A percentile compares a stretch with the other conserved stretches of the same genome.
Evolutionary conservation across 2,329 filamentous ascomycete species (phyloP).

Genomic region (Chrysoporthe austroafricana): DNA sequence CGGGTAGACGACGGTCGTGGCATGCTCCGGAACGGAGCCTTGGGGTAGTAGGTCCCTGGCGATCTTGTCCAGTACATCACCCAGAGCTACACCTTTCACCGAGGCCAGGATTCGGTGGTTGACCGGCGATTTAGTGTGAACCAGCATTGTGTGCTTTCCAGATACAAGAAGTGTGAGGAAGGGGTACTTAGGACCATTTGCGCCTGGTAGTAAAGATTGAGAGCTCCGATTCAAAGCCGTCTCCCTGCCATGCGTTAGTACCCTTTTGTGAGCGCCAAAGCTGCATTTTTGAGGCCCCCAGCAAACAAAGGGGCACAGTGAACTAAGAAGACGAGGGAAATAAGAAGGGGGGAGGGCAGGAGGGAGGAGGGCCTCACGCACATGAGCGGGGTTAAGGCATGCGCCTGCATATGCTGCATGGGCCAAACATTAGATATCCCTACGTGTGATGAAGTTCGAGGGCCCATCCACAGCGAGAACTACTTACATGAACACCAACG

Average conservation of each 20-base stretch:
- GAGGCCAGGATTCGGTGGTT: conserved; percentile 75
- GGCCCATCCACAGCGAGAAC: not conserved
- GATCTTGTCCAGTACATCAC: conserved; percentile 86
- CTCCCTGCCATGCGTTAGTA: conserved; percentile 40
- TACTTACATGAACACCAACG: conserved; percentile 71
- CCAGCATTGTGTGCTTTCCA: conserved; percentile 87
- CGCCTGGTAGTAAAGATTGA: not conserved
- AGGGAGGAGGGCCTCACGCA: not conserved
- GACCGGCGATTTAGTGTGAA: conserved; percentile 70
- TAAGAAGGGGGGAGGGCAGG: too few relatives aligned
- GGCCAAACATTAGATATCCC: not conserved
- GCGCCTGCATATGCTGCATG: conserved; percentile 84
- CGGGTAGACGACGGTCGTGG: conserved; percentile 74
- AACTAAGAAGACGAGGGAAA: not conserved
- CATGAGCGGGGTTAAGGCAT: conserved; percentile 85
- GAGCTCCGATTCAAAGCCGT: conserved; percentile 53
- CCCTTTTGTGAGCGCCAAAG: not conserved
- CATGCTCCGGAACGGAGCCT: conserved; percentile 51
- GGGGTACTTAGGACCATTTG: conserved; percentile 66
- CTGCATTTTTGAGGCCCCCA: not conserved
- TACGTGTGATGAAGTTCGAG: not conserved
- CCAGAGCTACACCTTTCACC: conserved; percentile 76
- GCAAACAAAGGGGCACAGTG: not conserved
- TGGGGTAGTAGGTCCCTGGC: conserved; percentile 75
- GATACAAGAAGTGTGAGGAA: conserved; percentile 89